These are phyloP conservation scores for Exophiala aquamarina DNA, from an alignment of 2,329 filamentous ascomycete species.

Conservation along the genomic window DNA sequence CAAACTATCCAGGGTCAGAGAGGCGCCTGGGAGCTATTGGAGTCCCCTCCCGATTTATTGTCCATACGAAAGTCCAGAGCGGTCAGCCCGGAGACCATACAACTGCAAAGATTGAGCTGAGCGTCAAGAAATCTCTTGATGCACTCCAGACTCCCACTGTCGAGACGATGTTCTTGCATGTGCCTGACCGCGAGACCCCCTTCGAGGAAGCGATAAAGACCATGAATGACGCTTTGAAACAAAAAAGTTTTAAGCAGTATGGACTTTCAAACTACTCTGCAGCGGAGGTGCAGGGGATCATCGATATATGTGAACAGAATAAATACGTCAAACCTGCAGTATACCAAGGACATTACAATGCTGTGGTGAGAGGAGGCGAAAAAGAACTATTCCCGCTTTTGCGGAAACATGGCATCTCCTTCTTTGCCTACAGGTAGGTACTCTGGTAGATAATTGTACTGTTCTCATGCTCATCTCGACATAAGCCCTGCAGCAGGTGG, in stretches of 20 bases:
- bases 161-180: conserved; percentile 51
- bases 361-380: conserved; percentile 40
- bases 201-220: conserved; percentile 41
- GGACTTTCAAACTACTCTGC: conserved; percentile 47
- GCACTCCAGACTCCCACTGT: conserved; percentile 43
- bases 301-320: conserved; percentile 41
- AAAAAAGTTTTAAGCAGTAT: conserved; percentile 45
- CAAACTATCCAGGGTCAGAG: conserved; percentile 33
- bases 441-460: no score
- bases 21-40: conserved; percentile 40
- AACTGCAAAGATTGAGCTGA: not conserved
- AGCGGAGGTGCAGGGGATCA: conserved; percentile 42
- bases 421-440: conserved; percentile 38
- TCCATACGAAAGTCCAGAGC: conserved; percentile 1
- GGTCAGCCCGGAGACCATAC: not conserved
- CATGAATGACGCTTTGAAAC: conserved; percentile 38
- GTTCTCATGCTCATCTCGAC: not conserved
- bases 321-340: conserved; percentile 44
- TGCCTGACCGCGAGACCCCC: conserved; percentile 43
- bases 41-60: not conserved
- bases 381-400: conserved; percentile 44
- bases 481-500: conserved; percentile 28
- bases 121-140: conserved; percentile 28
- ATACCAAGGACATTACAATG: conserved; percentile 50
- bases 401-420: conserved; percentile 42